Evolutionary conservation across 2,329 filamentous ascomycete genomes (phyloP), one percentile per base, ranked within the genome.

Genomic region (Ophiosphaerella herpotricha): DNA sequence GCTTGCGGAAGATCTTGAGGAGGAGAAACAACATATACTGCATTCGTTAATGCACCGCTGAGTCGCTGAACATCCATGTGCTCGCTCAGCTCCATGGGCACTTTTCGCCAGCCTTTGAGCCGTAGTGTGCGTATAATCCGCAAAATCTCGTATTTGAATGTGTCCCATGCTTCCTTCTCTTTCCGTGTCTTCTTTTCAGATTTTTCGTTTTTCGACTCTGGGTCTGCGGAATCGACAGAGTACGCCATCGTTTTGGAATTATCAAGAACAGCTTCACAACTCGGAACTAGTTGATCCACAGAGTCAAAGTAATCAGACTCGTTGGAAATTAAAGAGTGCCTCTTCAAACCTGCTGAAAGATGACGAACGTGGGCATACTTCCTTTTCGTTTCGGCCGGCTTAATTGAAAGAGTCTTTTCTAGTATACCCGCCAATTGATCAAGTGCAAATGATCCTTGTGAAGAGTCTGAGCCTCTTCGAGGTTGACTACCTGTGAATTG

Each of bases 31-130:
- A 96, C 91, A 68, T 97, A 99, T 32, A 99, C 92, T 9, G 93
- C 91, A 69, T 99, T 99, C 16, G 94, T 99, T 60, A 99, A 76
- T 7, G 94, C 94, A 53, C 94, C 94, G 70, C 93, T 97, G 24
- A 95, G 78, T 42, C 90, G 83, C 72, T 89, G 82, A 5, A 94
- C 87, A 2, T 81, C 81, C 55, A 94, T 86, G 33, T 78, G 79
- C 43, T 85, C 83, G 57, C 88, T 89, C 55, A 80, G 78, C 9
- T 90, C 88, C 43, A 93, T 76, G 0, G 90, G 83, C 0, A 99
- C 85, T 52, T 86, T 86, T 45, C 92, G 85, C 94, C 94, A 99
- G 8, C 93, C 91, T 71, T 96, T 96, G 29, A 97, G 81, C 45
- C 86, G 85, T 44, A 99, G 78, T 0, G 94, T 99, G 72, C 97